Evolutionary conservation across 1,284 basidiomycete species (phyloP).

Genomic region (Sporisorium iseilematis-ciliati): DNA sequence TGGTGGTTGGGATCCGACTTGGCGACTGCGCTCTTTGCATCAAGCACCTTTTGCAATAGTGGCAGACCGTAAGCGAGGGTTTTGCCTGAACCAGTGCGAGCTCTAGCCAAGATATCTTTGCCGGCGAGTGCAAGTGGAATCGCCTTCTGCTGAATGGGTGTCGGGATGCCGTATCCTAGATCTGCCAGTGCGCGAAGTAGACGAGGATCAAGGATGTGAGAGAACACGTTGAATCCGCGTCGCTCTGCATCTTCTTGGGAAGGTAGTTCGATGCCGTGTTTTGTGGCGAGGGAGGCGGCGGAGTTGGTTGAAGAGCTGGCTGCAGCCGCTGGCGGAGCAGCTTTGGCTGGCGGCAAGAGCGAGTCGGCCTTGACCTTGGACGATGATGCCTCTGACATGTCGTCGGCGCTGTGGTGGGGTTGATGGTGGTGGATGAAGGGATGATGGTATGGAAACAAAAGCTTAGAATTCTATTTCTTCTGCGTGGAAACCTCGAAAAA

Average conservation of each 20-base stretch:
- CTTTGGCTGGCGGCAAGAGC: constrained; percentile 25
- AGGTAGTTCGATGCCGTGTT: constrained; percentile 44
- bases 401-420: background rate
- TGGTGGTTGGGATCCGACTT: constrained; percentile 72
- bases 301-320: constrained; percentile 6
- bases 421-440: background rate
- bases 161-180: constrained; percentile 83
- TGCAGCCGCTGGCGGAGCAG: background rate
- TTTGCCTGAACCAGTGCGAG: constrained; percentile 95
- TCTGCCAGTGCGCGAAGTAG: constrained; percentile 82
- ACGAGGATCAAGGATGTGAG: constrained; percentile 80
- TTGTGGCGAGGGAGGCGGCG: constrained; percentile 21
- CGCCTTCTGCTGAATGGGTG: constrained; percentile 80
- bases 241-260: constrained; percentile 43
- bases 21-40: constrained; percentile 75
- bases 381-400: constrained; percentile 40
- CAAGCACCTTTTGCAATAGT: constrained; percentile 87
- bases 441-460: background rate
- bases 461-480: background rate
- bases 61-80: constrained; percentile 96
- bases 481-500: constrained; percentile 2
- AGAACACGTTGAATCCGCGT: constrained; percentile 71
- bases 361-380: constrained; percentile 49
- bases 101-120: constrained; percentile 91
- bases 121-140: constrained; percentile 90